A percentile compares a stretch with the other conserved stretches of the same genome.
Evolutionary conservation across 2,329 filamentous ascomycete genomes (phyloP).

Genomic region (Hymenoscyphus occultus): DNA sequence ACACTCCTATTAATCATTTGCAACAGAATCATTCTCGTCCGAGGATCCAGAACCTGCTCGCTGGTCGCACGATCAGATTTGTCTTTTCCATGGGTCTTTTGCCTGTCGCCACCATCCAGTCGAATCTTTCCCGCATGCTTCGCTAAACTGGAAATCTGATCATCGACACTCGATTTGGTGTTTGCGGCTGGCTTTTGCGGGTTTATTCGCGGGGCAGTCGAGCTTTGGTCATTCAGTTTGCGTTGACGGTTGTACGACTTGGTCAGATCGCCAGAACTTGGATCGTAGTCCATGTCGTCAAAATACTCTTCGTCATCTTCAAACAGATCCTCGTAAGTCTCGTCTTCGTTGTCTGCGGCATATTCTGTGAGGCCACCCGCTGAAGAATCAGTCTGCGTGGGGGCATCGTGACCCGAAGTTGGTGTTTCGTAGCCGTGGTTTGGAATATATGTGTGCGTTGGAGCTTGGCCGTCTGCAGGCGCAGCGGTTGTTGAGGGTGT

Average conservation of each 20-base stretch:
- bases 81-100: slow-evolving; percentile 65
- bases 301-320: slow-evolving; percentile 62
- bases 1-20: slow-evolving; percentile 93
- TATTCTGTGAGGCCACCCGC: slow-evolving; percentile 33
- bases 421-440: slow-evolving; percentile 47
- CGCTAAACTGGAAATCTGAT: slow-evolving; percentile 81
- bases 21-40: slow-evolving; percentile 91
- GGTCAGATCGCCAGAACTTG: slow-evolving; percentile 66
- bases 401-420: slow-evolving; percentile 35
- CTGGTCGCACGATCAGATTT: slow-evolving; percentile 90
- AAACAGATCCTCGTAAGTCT: slow-evolving; percentile 46
- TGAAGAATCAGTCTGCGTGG: slow-evolving; percentile 33
- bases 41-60: slow-evolving; percentile 90
- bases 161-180: slow-evolving; percentile 75
- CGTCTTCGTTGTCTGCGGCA: slow-evolving; percentile 40
- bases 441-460: slow-evolving; percentile 47
- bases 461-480: slow-evolving; percentile 43
- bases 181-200: slow-evolving; percentile 77
- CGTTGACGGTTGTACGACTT: slow-evolving; percentile 83
- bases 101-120: slow-evolving; percentile 61
- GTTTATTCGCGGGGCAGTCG: slow-evolving; percentile 64
- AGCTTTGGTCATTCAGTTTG: slow-evolving; percentile 54
- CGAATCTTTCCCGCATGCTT: slow-evolving; percentile 84
- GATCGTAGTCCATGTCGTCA: slow-evolving; percentile 53
- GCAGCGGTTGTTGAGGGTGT: background rate